phyloP scores from a whole-genome alignment of 768 basidiomycete genomes.

The Suillus subalutaceus region DNA sequence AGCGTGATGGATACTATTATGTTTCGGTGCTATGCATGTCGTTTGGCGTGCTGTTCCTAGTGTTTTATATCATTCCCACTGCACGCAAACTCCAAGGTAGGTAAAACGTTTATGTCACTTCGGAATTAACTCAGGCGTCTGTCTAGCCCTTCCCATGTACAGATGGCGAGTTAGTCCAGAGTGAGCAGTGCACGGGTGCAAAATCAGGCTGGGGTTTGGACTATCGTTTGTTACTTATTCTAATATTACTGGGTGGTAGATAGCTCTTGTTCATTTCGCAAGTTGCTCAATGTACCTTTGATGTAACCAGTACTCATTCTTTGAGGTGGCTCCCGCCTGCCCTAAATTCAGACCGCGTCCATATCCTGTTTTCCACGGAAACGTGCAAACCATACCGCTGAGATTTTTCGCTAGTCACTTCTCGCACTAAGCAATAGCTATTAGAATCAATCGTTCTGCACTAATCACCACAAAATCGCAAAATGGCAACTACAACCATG shows the following conservation, averaged over 20 bases:
- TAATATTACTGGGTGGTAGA: constrained; percentile 4
- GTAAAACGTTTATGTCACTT: constrained; percentile 25
- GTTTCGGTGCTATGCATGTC: constrained; percentile 78
- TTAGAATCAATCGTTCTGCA: constrained; percentile 11
- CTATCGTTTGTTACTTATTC: background rate
- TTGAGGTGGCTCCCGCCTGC: constrained; percentile 27
- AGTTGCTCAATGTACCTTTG: background rate
- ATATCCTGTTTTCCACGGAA: constrained; percentile 29
- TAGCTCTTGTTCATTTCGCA: background rate
- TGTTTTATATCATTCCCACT: constrained; percentile 81
- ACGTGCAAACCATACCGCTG: constrained; percentile 20
- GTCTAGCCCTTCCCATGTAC: constrained; percentile 63
- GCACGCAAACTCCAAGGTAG: constrained; percentile 85
- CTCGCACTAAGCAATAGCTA: constrained; percentile 19
- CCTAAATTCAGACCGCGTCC: constrained; percentile 29
- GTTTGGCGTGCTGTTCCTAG: constrained; percentile 73
- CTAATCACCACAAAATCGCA: constrained; percentile 14
- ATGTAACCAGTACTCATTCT: background rate
- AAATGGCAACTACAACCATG: constrained; percentile 68
- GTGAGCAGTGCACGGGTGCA: constrained; percentile 15
- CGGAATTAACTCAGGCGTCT: background rate
- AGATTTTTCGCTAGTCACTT: constrained; percentile 21
- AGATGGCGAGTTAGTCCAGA: constrained; percentile 67
- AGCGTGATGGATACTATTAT: constrained; percentile 91
- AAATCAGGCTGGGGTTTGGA: background rate